Evolutionary conservation across 2,329 filamentous ascomycete genomes (phyloP), one percentile per base, ranked within the genome.

Genomic region (Thermothelomyces thermophilus): DNA sequence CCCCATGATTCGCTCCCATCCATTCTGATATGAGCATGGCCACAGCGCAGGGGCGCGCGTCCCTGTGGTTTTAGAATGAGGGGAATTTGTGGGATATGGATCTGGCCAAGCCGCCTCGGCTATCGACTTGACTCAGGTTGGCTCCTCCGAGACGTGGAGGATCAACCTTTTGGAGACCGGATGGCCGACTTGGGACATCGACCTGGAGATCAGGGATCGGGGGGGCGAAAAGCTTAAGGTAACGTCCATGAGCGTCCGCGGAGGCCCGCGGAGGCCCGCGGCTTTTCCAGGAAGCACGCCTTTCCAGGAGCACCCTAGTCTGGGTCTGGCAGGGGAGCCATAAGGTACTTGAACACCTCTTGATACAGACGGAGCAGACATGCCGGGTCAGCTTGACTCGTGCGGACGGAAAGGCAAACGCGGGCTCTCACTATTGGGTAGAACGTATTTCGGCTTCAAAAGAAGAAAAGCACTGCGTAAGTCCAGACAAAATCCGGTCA

Each of bases 401-500:
- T 34, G 17, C 2, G 11, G 16, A 24, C n/a, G 11, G 9, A 34
- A 42, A 30, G 40, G 37, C 41, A 42, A 41, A 37, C 20, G 41
- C 34, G 35, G 34, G 31, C 40, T 37, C 46, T 48, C 31, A 46
- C 39, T 48, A 17, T n/a, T n/a, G n/a, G n/a, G 37, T 10, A 9
- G 5, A 40, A 34, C 9, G 10, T 22, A 20, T 39, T n/a, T 37
- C 13, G 42, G 13, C 37, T 41, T 37, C 48, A 46, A 46, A 9
- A 5, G 9, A 26, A 5, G 24, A 45, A 16, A 45, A n/a, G 17
- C 40, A 31, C 33, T 43, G 37, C 20, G n/a, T 28, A 51, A 48
- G 31, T 16, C 20, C 42, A 17, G 47, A 51, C 45, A 48, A 39
- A 41, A 28, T n/a, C 36, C 33, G 39, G 40, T 20, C 46, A 48